phyloP scores from a whole-genome alignment of 1,139 yeast genomes.

The Saccharomyces hybrid region DNA sequence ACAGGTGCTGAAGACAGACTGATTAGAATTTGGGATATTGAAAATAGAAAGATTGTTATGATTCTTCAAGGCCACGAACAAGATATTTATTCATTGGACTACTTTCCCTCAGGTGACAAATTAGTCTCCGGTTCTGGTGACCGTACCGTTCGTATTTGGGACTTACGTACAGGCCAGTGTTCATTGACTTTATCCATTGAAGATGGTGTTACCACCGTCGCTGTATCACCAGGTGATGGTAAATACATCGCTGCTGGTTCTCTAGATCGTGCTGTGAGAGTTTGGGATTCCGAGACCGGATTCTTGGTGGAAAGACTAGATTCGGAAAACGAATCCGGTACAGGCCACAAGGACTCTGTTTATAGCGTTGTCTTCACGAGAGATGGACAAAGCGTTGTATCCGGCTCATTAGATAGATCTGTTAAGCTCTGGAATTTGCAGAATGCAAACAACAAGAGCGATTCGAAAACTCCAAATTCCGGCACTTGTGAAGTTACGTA shows the following conservation, averaged over 20 bases:
- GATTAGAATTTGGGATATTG: constrained; percentile 94
- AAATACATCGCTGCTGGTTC: constrained; percentile 94
- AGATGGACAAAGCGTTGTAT: constrained; percentile 85
- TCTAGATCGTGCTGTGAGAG: constrained; percentile 89
- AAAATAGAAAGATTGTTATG: constrained; percentile 78
- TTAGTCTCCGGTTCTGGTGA: constrained; percentile 96
- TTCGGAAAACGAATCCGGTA: constrained; percentile 77
- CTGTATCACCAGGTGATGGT: constrained; percentile 87
- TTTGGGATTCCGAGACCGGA: constrained; percentile 95
- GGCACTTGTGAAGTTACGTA: constrained; percentile 86
- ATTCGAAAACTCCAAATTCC: constrained; percentile 24
- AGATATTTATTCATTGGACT: constrained; percentile 92
- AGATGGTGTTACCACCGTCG: constrained; percentile 97
- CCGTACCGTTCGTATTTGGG: constrained; percentile 96
- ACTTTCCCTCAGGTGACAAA: constrained; percentile 91
- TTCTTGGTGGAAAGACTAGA: constrained; percentile 88
- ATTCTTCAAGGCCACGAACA: constrained; percentile 94
- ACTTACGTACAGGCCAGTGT: constrained; percentile 84
- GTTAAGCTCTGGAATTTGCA: constrained; percentile 91
- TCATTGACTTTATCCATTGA: constrained; percentile 84
- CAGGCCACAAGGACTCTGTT: constrained; percentile 95
- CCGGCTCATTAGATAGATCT: constrained; percentile 93
- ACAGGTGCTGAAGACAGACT: constrained; percentile 98
- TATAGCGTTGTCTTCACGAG: constrained; percentile 92
- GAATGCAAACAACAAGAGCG: constrained; percentile 36